A percentile compares a stretch with the other conserved stretches of the same genome.
Conservation (phyloP, 2,329 filamentous ascomycete genomes). For the Curvularia eragrostidis region DNA sequence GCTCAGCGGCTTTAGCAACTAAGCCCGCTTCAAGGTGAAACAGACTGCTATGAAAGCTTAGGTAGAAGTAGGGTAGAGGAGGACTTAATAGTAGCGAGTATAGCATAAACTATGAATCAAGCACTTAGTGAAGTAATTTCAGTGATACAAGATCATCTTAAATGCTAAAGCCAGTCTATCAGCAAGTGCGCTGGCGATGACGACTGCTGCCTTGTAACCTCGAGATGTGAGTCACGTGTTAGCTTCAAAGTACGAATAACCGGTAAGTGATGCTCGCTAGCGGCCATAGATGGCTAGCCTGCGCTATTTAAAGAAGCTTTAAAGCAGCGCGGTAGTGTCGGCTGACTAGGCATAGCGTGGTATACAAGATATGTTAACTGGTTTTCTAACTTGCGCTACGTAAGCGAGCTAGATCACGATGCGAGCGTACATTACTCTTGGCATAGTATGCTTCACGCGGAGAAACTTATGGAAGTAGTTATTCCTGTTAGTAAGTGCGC, state of each 20-base stretch:
- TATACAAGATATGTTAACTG: background rate
- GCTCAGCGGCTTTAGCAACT: background rate
- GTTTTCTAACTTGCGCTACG: background rate
- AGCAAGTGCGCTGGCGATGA: conserved; percentile 1
- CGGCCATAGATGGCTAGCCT: background rate
- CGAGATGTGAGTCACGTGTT: background rate
- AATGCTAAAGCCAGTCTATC: background rate
- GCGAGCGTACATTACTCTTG: conserved; percentile 1
- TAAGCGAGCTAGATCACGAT: background rate
- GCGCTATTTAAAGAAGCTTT: background rate
- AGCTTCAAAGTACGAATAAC: background rate
- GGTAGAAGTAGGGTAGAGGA: background rate
- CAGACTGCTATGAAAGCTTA: background rate
- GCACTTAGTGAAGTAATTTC: background rate
- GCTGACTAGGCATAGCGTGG: background rate
- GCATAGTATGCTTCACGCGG: background rate
- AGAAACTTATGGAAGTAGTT: background rate
- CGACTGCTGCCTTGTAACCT: background rate
- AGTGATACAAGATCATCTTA: background rate
- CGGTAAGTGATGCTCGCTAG: background rate
- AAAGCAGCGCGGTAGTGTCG: background rate
- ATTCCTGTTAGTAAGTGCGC: background rate
- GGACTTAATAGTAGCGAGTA: background rate
- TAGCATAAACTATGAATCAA: background rate
- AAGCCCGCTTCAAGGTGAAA: background rate